Evolutionary conservation across 257 asterid species (phyloP).

Genomic region (Solanum lignicaule): DNA sequence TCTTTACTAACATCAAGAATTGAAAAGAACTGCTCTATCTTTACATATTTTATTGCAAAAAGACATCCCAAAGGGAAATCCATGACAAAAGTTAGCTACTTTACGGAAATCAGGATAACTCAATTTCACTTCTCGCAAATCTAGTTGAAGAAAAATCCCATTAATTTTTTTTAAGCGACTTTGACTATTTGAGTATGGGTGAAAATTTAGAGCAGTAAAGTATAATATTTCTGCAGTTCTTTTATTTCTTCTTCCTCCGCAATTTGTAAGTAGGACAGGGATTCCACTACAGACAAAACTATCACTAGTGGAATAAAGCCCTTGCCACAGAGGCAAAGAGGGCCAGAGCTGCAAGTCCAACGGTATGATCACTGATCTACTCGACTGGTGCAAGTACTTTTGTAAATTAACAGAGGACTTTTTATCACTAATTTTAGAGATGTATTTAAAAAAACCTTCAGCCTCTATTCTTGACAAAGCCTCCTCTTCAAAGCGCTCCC

Average conservation of each 20-base stretch:
- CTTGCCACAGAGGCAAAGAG: background rate
- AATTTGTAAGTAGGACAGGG: background rate
- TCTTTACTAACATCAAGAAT: background rate
- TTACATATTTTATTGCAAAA: background rate
- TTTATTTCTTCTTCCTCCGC: background rate
- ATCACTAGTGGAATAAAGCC: background rate
- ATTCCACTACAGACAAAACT: background rate
- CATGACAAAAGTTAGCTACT: background rate
- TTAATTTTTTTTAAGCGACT: background rate
- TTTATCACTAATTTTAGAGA: slow-evolving; percentile 16
- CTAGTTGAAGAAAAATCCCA: background rate
- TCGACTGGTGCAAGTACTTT: background rate
- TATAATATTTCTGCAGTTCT: background rate
- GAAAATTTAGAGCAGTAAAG: background rate
- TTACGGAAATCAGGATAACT: background rate
- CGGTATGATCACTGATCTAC: background rate
- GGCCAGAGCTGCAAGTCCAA: background rate
- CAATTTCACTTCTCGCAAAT: background rate
- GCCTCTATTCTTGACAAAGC: slow-evolving; percentile 28
- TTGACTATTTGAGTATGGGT: background rate
- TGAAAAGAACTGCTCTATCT: background rate
- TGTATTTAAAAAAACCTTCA: slow-evolving; percentile 16
- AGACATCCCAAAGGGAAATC: background rate
- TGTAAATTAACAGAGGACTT: background rate
- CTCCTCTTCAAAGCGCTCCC: slow-evolving; percentile 93